Evolutionary conservation across 108 stramenopile species (phyloP).

Genomic region (Skeletonema potamos): DNA sequence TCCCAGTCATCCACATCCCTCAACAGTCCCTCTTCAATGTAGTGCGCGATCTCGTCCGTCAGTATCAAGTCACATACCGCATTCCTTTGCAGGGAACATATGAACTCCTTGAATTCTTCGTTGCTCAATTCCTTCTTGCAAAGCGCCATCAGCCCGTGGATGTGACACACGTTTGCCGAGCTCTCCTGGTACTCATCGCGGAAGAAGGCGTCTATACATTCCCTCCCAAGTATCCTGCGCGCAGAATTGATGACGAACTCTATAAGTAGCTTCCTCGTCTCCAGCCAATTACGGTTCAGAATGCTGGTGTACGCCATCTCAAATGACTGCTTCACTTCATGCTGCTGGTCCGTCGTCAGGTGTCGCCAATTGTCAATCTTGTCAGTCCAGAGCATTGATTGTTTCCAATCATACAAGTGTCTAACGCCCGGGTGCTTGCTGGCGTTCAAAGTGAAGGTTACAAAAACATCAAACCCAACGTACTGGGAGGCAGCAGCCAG

Average conservation of each 20-base stretch:
- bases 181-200: constrained; percentile 19
- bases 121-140: not conserved
- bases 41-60: not conserved
- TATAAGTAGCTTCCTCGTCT: constrained; percentile 7
- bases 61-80: not conserved
- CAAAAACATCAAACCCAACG: constrained; percentile 9
- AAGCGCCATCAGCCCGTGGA: constrained; percentile 12
- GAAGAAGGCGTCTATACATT: not conserved
- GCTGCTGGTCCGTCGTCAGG: not conserved
- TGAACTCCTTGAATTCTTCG: constrained; percentile 4
- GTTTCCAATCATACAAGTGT: not conserved
- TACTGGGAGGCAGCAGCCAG: constrained; percentile 7
- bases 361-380: not conserved
- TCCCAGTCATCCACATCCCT: constrained; percentile 1
- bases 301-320: constrained; percentile 12
- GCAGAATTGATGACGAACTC: constrained; percentile 1
- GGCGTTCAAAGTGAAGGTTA: constrained; percentile 15
- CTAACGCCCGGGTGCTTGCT: constrained; percentile 1
- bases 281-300: constrained; percentile 16
- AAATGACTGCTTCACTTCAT: constrained; percentile 4
- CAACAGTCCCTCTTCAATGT: not conserved
- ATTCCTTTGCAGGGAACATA: constrained; percentile 7
- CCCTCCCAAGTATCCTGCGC: not conserved
- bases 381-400: constrained; percentile 4
- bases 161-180: constrained; percentile 21